A percentile compares a stretch with the other conserved stretches of the same genome.
phyloP scores from a whole-genome alignment of 179 eudicot genomes.

The Silene coronaria region DNA sequence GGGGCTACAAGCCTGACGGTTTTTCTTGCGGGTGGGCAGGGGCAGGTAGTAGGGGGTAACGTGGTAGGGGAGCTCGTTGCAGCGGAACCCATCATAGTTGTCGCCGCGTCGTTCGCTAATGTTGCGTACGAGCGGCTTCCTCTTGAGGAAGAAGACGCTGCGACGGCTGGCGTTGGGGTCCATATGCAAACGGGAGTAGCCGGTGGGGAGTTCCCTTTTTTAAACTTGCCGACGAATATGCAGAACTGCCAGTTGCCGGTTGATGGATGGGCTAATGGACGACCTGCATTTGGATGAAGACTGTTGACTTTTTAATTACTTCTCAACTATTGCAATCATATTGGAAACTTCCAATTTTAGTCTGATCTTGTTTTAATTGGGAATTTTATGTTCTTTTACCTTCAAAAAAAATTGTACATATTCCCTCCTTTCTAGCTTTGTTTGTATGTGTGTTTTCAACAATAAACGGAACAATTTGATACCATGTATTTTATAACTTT shows the following conservation, averaged over 20 bases:
- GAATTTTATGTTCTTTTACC: too few relatives aligned
- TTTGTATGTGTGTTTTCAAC: not conserved
- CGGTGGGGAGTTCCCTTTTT: conserved; percentile 33
- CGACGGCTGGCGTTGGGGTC: not conserved
- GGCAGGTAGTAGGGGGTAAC: conserved; percentile 73
- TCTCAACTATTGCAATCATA: too few relatives aligned
- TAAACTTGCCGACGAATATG: conserved; percentile 36
- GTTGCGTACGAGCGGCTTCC: conserved; percentile 41
- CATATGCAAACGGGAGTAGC: conserved; percentile 25
- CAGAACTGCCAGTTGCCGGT: conserved; percentile 38
- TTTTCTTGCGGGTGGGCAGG: conserved; percentile 63
- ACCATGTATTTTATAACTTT: too few relatives aligned
- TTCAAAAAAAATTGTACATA: not conserved
- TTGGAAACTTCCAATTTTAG: not conserved
- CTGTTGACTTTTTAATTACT: not conserved
- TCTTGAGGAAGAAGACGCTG: conserved; percentile 30
- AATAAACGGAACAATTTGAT: too few relatives aligned
- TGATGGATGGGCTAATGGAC: conserved; percentile 30
- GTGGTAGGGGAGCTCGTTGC: conserved; percentile 68
- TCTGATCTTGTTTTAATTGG: too few relatives aligned
- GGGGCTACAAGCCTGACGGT: conserved; percentile 68
- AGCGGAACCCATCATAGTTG: conserved; percentile 46
- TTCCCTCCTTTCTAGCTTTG: not conserved
- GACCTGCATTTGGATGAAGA: conserved; percentile 31
- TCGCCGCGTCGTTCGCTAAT: conserved; percentile 36